Evolutionary conservation across 495 filamentous ascomycete genomes (phyloP), one percentile per base, ranked within the genome.

Genomic region (Aspergillus cavernicola): DNA sequence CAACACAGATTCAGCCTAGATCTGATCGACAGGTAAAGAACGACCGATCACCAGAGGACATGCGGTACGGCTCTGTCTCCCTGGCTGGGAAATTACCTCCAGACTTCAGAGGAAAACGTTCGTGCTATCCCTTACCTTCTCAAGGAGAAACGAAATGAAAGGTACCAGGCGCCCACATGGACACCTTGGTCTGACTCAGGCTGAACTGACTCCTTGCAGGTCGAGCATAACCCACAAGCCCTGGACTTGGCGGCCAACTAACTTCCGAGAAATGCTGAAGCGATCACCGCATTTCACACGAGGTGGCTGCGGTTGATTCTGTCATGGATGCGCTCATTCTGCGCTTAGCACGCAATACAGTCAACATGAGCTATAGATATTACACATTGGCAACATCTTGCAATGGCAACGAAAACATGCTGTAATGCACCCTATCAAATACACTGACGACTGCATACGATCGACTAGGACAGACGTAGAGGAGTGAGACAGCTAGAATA

Each of bases 11-110:
- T 28, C 24, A 4, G 9, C 4, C 24, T 9, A 28, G 24, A 45
- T 23, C 23, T 42, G 20, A 42, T 43, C 41, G 41, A 29, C 41
- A 18, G 15, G 20, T 6, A 6, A 43, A 28, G 16, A 13, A 29
- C 6, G 13, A 8, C 15, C 13, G 13, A n/a, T n/a, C 38, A 32
- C 24, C 2, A 32, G 13, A 18, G 37, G 28, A 29, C 37, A 44
- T 49, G 26, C 36, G 45, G 44, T 33, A 33, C 7, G 5, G 4
- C 9, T 29, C 26, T 18, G 20, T 1, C 13, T 44, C 48, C 44
- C 53, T 60, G 43, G 41, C 43, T 51, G 35, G 59, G 55, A 53
- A 46, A 61, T 58, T 58, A 56, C 46, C 24, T 24, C 20, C 12
- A n/a, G 13, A n/a, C n/a, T n/a, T n/a, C n/a, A n/a, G 9, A 32